Evolutionary conservation across 768 basidiomycete genomes (phyloP).

Genomic region (Pleurotus cornucopiae): DNA sequence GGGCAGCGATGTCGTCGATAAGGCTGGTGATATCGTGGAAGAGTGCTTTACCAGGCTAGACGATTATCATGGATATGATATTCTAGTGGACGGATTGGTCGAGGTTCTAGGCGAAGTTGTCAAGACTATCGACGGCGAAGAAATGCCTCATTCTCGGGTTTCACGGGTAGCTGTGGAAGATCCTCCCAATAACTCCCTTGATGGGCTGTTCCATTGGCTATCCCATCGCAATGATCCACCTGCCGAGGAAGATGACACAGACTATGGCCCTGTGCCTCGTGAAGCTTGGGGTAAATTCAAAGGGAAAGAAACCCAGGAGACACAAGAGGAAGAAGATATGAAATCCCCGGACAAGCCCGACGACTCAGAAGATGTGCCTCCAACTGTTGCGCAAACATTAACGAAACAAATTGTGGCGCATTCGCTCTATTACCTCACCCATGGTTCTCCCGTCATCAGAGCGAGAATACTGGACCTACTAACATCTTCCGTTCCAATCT

Average conservation of each 20-base stretch:
- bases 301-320: constrained; percentile 17
- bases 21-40: constrained; percentile 91
- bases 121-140: constrained; percentile 57
- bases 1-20: constrained; percentile 80
- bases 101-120: constrained; percentile 86
- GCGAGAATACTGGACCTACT: constrained; percentile 78
- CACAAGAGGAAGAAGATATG: constrained; percentile 16
- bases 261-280: constrained; percentile 59
- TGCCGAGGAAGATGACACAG: constrained; percentile 35
- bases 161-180: constrained; percentile 18
- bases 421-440: constrained; percentile 87
- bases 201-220: constrained; percentile 66
- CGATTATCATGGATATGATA: constrained; percentile 90
- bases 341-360: constrained; percentile 34
- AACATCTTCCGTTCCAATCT: constrained; percentile 66
- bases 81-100: constrained; percentile 81
- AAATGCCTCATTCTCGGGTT: constrained; percentile 2
- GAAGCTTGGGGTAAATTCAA: constrained; percentile 48
- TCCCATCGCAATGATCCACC: constrained; percentile 34
- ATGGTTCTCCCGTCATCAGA: constrained; percentile 82
- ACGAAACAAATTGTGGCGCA: constrained; percentile 84
- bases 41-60: constrained; percentile 97
- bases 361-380: constrained; percentile 31
- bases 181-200: constrained; percentile 32
- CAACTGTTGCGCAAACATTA: constrained; percentile 70